Percentiles rank a stretch among this genome's conserved stretches.
phyloP scores from a whole-genome alignment of 495 filamentous ascomycete genomes.

The Lophium mytilinum region DNA sequence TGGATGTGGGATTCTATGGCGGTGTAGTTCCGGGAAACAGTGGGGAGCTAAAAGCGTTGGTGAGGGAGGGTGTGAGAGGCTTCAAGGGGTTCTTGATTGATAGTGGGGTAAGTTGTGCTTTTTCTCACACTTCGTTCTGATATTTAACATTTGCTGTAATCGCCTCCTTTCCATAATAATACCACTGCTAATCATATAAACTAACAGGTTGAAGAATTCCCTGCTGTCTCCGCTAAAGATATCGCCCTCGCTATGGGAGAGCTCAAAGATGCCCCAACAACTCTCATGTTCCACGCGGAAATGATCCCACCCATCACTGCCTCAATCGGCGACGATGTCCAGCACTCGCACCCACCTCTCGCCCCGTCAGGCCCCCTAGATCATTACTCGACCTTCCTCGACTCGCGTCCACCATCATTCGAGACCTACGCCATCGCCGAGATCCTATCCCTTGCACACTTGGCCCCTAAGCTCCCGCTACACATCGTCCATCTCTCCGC shows the following conservation, averaged over 20 bases:
- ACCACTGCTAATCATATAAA: not conserved
- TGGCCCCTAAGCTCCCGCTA: constrained; percentile 75
- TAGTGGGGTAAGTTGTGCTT: constrained; percentile 63
- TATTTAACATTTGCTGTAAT: not conserved
- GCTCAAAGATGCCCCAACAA: constrained; percentile 69
- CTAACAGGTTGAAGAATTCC: constrained; percentile 79
- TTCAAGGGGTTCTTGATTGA: constrained; percentile 99
- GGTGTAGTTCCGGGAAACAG: constrained; percentile 90
- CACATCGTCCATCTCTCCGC: constrained; percentile 96
- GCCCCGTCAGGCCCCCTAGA: constrained; percentile 68
- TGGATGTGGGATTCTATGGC: constrained; percentile 97
- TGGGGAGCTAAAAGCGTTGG: constrained; percentile 67
- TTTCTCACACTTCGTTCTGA: not conserved
- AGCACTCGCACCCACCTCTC: constrained; percentile 61
- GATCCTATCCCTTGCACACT: constrained; percentile 69
- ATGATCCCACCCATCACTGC: constrained; percentile 86
- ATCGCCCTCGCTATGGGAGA: constrained; percentile 71
- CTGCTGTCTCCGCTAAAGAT: constrained; percentile 72
- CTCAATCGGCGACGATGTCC: constrained; percentile 73
- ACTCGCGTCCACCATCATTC: constrained; percentile 80
- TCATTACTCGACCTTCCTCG: constrained; percentile 82
- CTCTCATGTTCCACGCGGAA: constrained; percentile 97
- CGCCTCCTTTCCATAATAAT: not conserved
- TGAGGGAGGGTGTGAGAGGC: constrained; percentile 77
- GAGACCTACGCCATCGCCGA: constrained; percentile 86